Conservation (phyloP, 2,329 filamentous ascomycete species). For the Leptodontidium sp. region DNA sequence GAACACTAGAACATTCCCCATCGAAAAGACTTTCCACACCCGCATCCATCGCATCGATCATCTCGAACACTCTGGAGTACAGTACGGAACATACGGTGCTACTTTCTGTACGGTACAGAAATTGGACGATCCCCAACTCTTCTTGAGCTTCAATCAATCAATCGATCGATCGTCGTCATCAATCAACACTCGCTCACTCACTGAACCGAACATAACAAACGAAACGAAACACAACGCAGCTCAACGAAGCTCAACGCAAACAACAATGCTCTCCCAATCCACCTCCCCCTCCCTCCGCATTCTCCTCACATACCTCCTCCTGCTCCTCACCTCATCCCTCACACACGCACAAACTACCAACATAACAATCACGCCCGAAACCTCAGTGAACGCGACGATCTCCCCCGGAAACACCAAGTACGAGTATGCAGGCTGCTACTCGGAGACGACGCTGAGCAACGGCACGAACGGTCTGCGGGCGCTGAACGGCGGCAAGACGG, state of each 20-base stretch:
- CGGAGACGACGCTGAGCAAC: conserved; percentile 47
- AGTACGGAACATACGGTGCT: too few relatives aligned
- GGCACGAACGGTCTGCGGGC: conserved; percentile 37
- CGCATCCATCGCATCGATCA: not conserved
- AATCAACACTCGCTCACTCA: too few relatives aligned
- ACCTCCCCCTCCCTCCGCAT: not conserved
- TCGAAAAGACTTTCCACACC: not conserved
- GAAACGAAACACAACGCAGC: not conserved
- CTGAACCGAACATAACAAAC: not conserved
- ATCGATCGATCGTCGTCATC: too few relatives aligned
- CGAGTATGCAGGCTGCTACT: conserved; percentile 51
- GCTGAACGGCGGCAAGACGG: conserved; percentile 32
- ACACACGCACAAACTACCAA: conserved; percentile 11
- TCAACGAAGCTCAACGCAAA: not conserved
- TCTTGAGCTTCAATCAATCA: too few relatives aligned
- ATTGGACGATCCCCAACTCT: too few relatives aligned
- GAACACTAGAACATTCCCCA: conserved; percentile 1
- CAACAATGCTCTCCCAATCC: not conserved
- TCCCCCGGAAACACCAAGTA: conserved; percentile 32
- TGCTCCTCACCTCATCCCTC: not conserved
- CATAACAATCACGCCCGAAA: conserved; percentile 23
- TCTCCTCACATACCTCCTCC: conserved; percentile 9
- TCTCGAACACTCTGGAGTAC: not conserved
- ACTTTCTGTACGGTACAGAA: too few relatives aligned
- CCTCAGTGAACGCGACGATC: conserved; percentile 28